A percentile compares a stretch with the other conserved stretches of the same genome.
Conservation (phyloP, 148 eudicot genomes). For the Polygonum maritimum region DNA sequence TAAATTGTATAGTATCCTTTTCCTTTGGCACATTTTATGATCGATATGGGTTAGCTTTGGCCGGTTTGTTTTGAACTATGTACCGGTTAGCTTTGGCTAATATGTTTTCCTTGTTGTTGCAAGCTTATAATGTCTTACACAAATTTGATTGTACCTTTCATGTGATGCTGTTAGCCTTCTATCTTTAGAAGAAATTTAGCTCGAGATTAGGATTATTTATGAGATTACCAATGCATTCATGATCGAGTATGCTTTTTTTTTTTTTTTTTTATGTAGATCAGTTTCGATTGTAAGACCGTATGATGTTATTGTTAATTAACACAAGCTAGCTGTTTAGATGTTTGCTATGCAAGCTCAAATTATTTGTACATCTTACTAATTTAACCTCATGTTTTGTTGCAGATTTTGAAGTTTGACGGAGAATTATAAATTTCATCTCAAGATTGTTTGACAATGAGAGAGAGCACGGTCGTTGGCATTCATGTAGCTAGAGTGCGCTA, state of each 20-base stretch:
- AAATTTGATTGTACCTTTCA: background rate
- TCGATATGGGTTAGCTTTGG: background rate
- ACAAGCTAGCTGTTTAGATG: background rate
- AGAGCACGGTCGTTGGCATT: slow-evolving; percentile 7
- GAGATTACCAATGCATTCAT: background rate
- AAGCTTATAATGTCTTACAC: background rate
- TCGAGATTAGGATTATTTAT: background rate
- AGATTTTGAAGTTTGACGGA: background rate
- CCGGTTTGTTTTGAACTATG: background rate
- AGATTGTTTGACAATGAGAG: slow-evolving; percentile 8
- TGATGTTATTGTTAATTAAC: background rate
- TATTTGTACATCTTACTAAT: background rate
- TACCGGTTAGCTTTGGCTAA: no score
- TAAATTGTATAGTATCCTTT: background rate
- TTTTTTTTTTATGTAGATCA: background rate
- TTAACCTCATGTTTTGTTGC: background rate
- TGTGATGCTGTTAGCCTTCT: background rate
- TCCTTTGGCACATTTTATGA: background rate
- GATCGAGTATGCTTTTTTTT: background rate
- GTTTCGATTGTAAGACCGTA: background rate
- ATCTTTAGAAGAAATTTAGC: background rate
- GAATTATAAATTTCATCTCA: background rate
- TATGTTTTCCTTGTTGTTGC: background rate
- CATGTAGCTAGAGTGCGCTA: background rate
- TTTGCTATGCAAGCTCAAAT: background rate